A percentile compares a stretch with the other conserved stretches of the same genome.
Conservation (phyloP, 2,329 filamentous ascomycete species). For the Daldinia sp. region DNA sequence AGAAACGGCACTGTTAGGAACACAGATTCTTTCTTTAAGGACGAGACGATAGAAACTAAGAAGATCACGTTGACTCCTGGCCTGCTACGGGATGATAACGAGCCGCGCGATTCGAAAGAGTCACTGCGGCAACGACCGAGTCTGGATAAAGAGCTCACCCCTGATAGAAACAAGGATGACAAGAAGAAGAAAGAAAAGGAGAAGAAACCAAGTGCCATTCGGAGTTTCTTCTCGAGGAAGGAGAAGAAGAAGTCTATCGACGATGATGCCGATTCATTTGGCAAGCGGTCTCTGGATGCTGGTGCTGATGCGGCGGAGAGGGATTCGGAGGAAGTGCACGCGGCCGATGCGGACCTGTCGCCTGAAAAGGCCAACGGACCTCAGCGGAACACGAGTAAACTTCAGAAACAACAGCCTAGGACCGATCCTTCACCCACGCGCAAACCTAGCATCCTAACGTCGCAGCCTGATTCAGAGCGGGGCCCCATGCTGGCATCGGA, state of each 20-base stretch:
- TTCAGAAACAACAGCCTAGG: slow-evolving; percentile 75
- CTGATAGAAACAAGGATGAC: slow-evolving; percentile 68
- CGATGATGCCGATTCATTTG: slow-evolving; percentile 70
- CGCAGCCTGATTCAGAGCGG: slow-evolving; percentile 57
- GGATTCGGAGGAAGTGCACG: slow-evolving; percentile 58
- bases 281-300: slow-evolving; percentile 72
- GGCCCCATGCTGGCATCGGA: slow-evolving; percentile 43
- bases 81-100: slow-evolving; percentile 83
- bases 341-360: slow-evolving; percentile 60
- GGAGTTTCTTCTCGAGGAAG: slow-evolving; percentile 72
- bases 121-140: slow-evolving; percentile 67
- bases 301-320: slow-evolving; percentile 54
- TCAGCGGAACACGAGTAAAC: slow-evolving; percentile 73
- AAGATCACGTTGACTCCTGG: slow-evolving; percentile 98
- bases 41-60: slow-evolving; percentile 93
- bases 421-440: slow-evolving; percentile 61
- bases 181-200: slow-evolving; percentile 76
- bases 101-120: slow-evolving; percentile 60
- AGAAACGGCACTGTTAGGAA: slow-evolving; percentile 89
- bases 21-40: slow-evolving; percentile 97
- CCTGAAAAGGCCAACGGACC: slow-evolving; percentile 59
- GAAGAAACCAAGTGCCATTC: slow-evolving; percentile 59
- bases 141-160: slow-evolving; percentile 65
- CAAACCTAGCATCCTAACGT: slow-evolving; percentile 52
- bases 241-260: slow-evolving; percentile 69